Conservation (phyloP, 441 rosid genomes). For the Viola pubescens region DNA sequence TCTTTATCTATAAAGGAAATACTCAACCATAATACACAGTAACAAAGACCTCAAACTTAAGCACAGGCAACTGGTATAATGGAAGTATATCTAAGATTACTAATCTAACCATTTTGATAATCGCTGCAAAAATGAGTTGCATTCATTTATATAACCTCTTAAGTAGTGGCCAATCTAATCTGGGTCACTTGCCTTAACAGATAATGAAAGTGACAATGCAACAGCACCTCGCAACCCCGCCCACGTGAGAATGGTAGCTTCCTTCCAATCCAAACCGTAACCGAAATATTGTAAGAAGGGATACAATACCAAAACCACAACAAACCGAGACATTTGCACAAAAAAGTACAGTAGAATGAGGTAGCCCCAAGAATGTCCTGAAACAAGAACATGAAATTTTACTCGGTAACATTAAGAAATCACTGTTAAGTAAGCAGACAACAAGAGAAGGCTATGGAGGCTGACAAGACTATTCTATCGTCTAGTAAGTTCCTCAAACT, state of each 20-base stretch:
- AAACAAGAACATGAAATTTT: constrained; percentile 16
- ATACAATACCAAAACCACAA: constrained; percentile 60
- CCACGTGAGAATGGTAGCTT: constrained; percentile 75
- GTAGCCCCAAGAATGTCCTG: constrained; percentile 73
- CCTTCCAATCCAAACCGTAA: constrained; percentile 95
- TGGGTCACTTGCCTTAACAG: constrained; percentile 63
- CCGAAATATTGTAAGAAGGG: constrained; percentile 61
- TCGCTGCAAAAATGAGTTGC: neutral
- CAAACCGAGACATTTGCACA: constrained; percentile 58
- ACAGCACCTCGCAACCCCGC: constrained; percentile 95
- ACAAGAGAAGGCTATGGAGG: neutral
- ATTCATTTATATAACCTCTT: too few relatives aligned
- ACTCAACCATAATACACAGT: neutral
- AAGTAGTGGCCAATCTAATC: too few relatives aligned
- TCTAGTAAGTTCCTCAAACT: too few relatives aligned
- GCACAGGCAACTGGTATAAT: neutral
- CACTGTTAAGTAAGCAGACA: neutral
- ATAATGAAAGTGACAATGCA: constrained; percentile 78
- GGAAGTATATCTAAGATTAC: neutral
- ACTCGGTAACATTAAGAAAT: neutral
- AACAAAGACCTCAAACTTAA: neutral
- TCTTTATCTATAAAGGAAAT: neutral
- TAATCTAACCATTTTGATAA: neutral
- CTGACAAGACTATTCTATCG: too few relatives aligned
- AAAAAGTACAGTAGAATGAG: constrained; percentile 63